These are phyloP conservation scores for Parsonsia alboflavescens DNA, from an alignment of 257 asterid species.

Conservation along the genomic window DNA sequence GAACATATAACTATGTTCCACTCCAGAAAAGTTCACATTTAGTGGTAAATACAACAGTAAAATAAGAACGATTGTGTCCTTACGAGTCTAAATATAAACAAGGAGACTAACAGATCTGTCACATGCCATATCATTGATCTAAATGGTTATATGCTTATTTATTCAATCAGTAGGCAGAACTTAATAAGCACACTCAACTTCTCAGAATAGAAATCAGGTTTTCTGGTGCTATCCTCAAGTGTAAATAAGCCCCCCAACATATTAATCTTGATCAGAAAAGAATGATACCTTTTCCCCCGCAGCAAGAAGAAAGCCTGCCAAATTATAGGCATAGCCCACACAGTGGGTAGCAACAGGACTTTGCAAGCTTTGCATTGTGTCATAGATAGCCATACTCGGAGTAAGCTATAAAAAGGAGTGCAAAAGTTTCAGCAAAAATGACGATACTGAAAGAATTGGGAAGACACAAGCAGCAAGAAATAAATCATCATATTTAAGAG, in stretches of 20 bases:
- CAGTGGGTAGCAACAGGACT: constrained; percentile 83
- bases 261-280: constrained; percentile 1
- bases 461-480: constrained; percentile 1
- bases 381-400: constrained; percentile 88
- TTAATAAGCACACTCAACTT: neutral
- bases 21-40: neutral
- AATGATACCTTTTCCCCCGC: constrained; percentile 86
- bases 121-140: neutral
- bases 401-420: constrained; percentile 57
- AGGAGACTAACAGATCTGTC: neutral
- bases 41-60: neutral
- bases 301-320: constrained; percentile 84
- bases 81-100: neutral
- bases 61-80: neutral
- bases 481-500: constrained; percentile 1
- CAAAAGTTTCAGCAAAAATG: neutral
- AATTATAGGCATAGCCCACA: constrained; percentile 66
- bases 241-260: neutral
- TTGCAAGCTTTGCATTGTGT: constrained; percentile 91
- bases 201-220: neutral
- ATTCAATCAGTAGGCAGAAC: neutral
- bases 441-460: constrained; percentile 1
- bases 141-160: neutral
- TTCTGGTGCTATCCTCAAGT: neutral
- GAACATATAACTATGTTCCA: neutral